A percentile compares a stretch with the other conserved stretches of the same genome.
Evolutionary conservation across 164 flowering plant genomes (phyloP).

Genomic region (Nymphaea colorata): DNA sequence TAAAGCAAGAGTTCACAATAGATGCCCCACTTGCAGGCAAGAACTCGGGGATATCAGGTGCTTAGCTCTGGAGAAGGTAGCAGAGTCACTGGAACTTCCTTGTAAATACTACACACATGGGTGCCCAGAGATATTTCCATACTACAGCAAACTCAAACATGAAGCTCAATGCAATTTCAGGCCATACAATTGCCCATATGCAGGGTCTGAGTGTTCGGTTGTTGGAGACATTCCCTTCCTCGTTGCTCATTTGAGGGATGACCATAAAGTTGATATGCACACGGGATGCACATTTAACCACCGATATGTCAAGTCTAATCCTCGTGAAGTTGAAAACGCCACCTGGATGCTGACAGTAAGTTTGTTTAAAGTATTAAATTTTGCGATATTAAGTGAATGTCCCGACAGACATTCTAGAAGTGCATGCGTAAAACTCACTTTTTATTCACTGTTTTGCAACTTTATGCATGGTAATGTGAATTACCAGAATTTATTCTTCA

Average conservation of each 20-base stretch:
- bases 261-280: slow-evolving; percentile 98
- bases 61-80: slow-evolving; percentile 62
- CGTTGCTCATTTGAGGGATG: slow-evolving; percentile 79
- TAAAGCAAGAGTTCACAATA: slow-evolving; percentile 42
- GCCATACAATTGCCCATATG: slow-evolving; percentile 63
- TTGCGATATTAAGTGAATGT: background rate
- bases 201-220: slow-evolving; percentile 81
- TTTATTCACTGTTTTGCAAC: too few species aligned
- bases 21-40: slow-evolving; percentile 59
- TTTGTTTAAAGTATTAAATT: background rate
- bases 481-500: too few species aligned
- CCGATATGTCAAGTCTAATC: slow-evolving; percentile 88
- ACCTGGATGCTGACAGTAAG: slow-evolving; percentile 95
- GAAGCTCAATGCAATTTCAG: slow-evolving; percentile 49
- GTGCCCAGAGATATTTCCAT: slow-evolving; percentile 49
- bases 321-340: slow-evolving; percentile 91
- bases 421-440: too few species aligned
- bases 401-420: too few species aligned
- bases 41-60: slow-evolving; percentile 68
- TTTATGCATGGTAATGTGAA: too few species aligned
- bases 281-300: slow-evolving; percentile 88
- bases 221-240: slow-evolving; percentile 80
- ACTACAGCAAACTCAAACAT: slow-evolving; percentile 51
- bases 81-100: slow-evolving; percentile 62
- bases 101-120: slow-evolving; percentile 44